These are phyloP conservation scores for Ganoderma multipileum DNA, from an alignment of 1,284 basidiomycete genomes.

Conservation along the genomic window DNA sequence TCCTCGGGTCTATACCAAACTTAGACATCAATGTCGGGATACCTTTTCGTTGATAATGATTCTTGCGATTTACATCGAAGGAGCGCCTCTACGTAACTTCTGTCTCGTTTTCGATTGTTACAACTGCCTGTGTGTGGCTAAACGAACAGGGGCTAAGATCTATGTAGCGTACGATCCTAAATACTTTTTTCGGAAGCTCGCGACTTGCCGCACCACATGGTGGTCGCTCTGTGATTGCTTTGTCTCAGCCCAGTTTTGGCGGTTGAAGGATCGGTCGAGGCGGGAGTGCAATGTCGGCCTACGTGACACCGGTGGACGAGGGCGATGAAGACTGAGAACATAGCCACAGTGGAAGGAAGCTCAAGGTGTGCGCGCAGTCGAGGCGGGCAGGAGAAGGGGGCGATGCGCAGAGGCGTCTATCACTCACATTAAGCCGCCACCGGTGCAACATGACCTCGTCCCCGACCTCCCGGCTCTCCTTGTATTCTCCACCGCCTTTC, in stretches of 20 bases:
- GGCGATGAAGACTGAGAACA: neutral
- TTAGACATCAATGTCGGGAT: no score
- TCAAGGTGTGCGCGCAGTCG: no score
- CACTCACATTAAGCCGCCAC: neutral
- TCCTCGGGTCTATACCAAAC: no score
- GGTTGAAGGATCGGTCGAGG: neutral
- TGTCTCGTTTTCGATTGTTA: no score
- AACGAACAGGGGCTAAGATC: neutral
- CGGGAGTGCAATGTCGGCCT: neutral
- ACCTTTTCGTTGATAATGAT: neutral
- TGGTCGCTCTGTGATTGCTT: no score
- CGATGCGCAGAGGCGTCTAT: constrained; percentile 2
- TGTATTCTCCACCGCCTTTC: neutral
- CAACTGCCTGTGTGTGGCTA: neutral
- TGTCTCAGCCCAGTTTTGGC: no score
- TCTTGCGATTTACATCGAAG: neutral
- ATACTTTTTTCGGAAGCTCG: neutral
- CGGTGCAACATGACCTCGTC: neutral
- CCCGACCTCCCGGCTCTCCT: neutral
- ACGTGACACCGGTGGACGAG: no score
- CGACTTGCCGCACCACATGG: neutral
- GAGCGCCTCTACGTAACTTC: no score
- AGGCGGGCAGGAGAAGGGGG: no score
- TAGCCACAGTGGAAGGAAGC: neutral
- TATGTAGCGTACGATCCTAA: neutral